Conservation (phyloP, 352 stramenopile genomes). For the Phytopythium montanum region DNA sequence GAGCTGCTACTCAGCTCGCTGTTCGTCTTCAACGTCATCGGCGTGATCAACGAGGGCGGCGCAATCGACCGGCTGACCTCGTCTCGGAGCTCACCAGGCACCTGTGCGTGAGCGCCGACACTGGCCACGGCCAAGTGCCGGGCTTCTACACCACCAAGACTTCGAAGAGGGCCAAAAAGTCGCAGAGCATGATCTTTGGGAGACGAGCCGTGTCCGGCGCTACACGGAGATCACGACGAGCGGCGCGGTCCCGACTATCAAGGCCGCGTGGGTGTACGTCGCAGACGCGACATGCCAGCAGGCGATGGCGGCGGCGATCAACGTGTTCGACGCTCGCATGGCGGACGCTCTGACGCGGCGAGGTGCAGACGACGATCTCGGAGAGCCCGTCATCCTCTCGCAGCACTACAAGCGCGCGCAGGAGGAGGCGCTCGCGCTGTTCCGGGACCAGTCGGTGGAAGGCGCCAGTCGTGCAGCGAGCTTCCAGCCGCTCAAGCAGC, state of each 20-base stretch:
- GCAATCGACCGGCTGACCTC: conserved; percentile 79
- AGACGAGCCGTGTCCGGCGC: conserved; percentile 46
- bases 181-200: background rate
- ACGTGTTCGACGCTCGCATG: conserved; percentile 58
- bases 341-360: conserved; percentile 6
- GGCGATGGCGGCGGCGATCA: conserved; percentile 44
- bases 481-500: conserved; percentile 75
- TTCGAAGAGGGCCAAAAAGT: background rate
- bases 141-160: background rate
- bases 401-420: conserved; percentile 71
- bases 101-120: conserved; percentile 60
- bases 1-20: conserved; percentile 75
- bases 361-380: background rate
- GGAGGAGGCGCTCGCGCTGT: conserved; percentile 60
- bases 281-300: conserved; percentile 72
- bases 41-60: conserved; percentile 84
- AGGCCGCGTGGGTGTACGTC: conserved; percentile 81
- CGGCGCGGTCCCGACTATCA: conserved; percentile 74
- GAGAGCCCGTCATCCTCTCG: conserved; percentile 31
- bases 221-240: conserved; percentile 82
- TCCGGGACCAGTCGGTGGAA: conserved; percentile 70
- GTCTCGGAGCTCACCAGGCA: conserved; percentile 85
- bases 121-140: conserved; percentile 3
- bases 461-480: conserved; percentile 45
- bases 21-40: conserved; percentile 88